Evolutionary conservation across 805 yeast genomes (phyloP), one percentile per base, ranked within the genome.

Genomic region (Tetrapisispora arboricola): DNA sequence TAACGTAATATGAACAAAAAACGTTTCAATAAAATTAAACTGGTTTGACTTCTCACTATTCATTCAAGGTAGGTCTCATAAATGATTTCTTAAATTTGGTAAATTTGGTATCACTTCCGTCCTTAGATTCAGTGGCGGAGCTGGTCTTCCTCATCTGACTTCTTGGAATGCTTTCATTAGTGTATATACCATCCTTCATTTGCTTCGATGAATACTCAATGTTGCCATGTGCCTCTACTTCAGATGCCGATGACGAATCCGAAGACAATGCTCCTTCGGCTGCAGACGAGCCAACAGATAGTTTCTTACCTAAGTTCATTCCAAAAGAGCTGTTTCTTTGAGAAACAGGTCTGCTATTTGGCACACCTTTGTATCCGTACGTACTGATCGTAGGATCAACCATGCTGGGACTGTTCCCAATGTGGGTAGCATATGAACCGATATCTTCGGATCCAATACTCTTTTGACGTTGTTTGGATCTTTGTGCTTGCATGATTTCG

Each of bases 331-430:
- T 24, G 8, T 26, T 31, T 28, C 19, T 36, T 3, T 16, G 22
- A 2, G 36, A 21, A 3, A 13, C 10, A 8, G 19, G 13, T n/a
- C 21, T 20, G n/a, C 21, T n/a, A 18, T 15, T 3, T 10, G 24
- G 6, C 3, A 21, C 26, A 20, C 45, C 47, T 27, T 41, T 47
- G n/a, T 45, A 49, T 5, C 58, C 57, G 26, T 58, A 58, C 1
- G 63, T 58, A 2, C 47, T 44, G 4, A 51, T 51, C 6, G 30
- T 39, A 15, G 61, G 60, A 29, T 58, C 60, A 6, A 58, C 47
- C 41, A 58, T 28, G 41, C 61, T 56, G 24, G 62, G 60, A 22
- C 34, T 36, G 39, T 55, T 51, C 10, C 54, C 58, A 12, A 53
- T 48, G 3, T 41, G 38, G 2, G 34, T 34, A 6, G 59, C 54